Conservation (phyloP, 129 eudicot genomes). For the Daucus carota region DH1_v3.0 NC_030381.2:35860001-35860500, state of each 20-base stretch:
- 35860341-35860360: background rate
- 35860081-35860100: background rate
- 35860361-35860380: slow-evolving; percentile 2
- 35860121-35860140: background rate
- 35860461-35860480: background rate
- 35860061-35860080: slow-evolving; percentile 8
- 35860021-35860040: background rate
- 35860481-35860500: background rate
- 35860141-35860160: background rate
- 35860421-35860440: background rate
- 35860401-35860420: slow-evolving; percentile 6
- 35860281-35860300: slow-evolving; percentile 82
- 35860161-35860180: slow-evolving; percentile 71
- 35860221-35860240: slow-evolving; percentile 58
- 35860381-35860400: background rate
- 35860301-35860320: slow-evolving; percentile 90
- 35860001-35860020: slow-evolving; percentile 26
- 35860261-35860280: slow-evolving; percentile 32
- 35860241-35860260: slow-evolving; percentile 25
- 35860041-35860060: slow-evolving; percentile 6
- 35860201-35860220: slow-evolving; percentile 81
- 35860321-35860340: slow-evolving; percentile 15
- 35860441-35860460: background rate
- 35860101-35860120: background rate
- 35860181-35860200: slow-evolving; percentile 72